A percentile compares a stretch with the other conserved stretches of the same genome.
Evolutionary conservation across 768 basidiomycete genomes (phyloP).

Genomic region (Phylloporus arenicola): DNA sequence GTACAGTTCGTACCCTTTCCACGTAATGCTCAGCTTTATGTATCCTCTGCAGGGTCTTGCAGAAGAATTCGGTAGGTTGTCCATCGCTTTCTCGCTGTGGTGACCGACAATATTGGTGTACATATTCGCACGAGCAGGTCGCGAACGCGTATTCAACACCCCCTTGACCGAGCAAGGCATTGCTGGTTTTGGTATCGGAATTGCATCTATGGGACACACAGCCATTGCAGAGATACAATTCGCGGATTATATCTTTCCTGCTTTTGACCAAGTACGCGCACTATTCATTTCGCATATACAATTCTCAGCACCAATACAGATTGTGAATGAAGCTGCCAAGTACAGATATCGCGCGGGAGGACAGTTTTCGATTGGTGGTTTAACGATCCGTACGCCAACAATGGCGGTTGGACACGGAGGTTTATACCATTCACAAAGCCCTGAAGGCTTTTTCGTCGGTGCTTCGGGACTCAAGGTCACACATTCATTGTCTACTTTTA

Average conservation of each 20-base stretch:
- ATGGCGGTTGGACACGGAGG: slow-evolving; percentile 94
- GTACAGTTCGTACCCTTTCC: slow-evolving; percentile 36
- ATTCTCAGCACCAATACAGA: slow-evolving; percentile 35
- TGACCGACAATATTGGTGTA: neutral
- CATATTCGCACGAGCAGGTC: slow-evolving; percentile 42
- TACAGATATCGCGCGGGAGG: slow-evolving; percentile 87
- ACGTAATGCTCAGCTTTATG: neutral
- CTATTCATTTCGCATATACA: neutral
- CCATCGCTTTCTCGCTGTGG: neutral
- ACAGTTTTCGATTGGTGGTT: slow-evolving; percentile 70
- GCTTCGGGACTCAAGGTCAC: slow-evolving; percentile 81
- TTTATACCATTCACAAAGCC: slow-evolving; percentile 91
- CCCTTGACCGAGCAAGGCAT: slow-evolving; percentile 92
- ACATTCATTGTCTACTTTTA: neutral
- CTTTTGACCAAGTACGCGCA: slow-evolving; percentile 80
- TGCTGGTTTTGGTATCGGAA: slow-evolving; percentile 88
- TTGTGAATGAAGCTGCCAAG: slow-evolving; percentile 95
- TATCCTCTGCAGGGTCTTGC: slow-evolving; percentile 60
- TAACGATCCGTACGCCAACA: slow-evolving; percentile 80
- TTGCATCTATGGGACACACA: slow-evolving; percentile 90
- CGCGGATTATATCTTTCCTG: slow-evolving; percentile 87
- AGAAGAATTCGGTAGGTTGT: slow-evolving; percentile 77
- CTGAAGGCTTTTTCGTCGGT: slow-evolving; percentile 92
- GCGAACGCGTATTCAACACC: slow-evolving; percentile 93
- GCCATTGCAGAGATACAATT: slow-evolving; percentile 95